These are phyloP conservation scores for Hericium rajendrae DNA, from an alignment of 768 basidiomycete species.

Conservation along the genomic window DNA sequence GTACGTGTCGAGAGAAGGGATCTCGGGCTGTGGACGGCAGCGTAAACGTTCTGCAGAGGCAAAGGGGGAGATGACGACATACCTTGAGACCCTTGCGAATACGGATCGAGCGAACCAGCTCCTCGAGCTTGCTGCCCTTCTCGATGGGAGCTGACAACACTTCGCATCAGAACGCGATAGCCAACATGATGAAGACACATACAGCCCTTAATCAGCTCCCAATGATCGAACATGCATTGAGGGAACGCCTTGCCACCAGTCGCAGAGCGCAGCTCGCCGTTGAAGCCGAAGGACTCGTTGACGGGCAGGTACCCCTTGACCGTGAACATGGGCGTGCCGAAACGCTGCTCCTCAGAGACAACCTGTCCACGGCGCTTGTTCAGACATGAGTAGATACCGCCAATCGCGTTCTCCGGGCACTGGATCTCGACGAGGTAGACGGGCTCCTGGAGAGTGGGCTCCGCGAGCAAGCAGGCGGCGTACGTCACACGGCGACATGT, in stretches of 20 bases:
- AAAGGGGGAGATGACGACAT: slow-evolving; percentile 8
- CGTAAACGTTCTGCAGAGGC: slow-evolving; percentile 9
- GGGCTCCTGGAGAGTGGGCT: slow-evolving; percentile 90
- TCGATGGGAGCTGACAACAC: slow-evolving; percentile 58
- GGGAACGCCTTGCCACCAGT: slow-evolving; percentile 99
- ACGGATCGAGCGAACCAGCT: slow-evolving; percentile 74
- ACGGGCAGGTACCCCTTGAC: slow-evolving; percentile 96
- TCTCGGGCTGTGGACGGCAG: slow-evolving; percentile 53
- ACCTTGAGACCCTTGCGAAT: slow-evolving; percentile 94
- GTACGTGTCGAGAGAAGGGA: slow-evolving; percentile 80
- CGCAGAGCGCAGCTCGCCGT: slow-evolving; percentile 84
- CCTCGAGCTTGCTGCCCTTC: slow-evolving; percentile 87
- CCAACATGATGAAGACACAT: slow-evolving; percentile 22
- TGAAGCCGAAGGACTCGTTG: slow-evolving; percentile 94
- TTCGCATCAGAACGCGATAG: not conserved
- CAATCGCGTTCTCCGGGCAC: slow-evolving; percentile 94
- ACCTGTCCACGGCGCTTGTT: slow-evolving; percentile 99
- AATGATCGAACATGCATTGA: slow-evolving; percentile 89
- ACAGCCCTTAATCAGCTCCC: slow-evolving; percentile 81
- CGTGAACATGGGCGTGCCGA: slow-evolving; percentile 98
- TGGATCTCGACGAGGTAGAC: slow-evolving; percentile 98
- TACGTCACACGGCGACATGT: slow-evolving; percentile 94
- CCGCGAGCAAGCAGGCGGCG: slow-evolving; percentile 88
- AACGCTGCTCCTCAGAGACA: slow-evolving; percentile 93
- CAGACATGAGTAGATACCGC: slow-evolving; percentile 89